Evolutionary conservation across 176 grass and related monocot species (phyloP).

Genomic region (Tuctoria greenei): DNA sequence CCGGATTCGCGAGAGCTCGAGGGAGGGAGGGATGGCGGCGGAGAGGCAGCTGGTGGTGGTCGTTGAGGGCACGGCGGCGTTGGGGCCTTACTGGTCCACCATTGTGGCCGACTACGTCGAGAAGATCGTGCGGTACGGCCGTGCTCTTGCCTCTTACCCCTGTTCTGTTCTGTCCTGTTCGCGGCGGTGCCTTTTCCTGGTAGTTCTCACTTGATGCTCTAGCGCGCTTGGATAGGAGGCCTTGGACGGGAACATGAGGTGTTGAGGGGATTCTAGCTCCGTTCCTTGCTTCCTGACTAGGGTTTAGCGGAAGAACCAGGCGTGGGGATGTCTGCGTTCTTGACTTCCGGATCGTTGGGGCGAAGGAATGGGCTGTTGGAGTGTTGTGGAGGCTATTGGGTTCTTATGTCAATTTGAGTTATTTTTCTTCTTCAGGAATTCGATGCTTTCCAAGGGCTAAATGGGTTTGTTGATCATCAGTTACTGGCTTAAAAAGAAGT

Average conservation of each 20-base stretch:
- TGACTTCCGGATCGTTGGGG: background rate
- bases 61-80: constrained; percentile 80
- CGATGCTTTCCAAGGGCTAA: background rate
- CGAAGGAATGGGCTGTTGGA: background rate
- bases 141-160: background rate
- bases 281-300: background rate
- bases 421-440: background rate
- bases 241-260: background rate
- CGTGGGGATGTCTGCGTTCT: background rate
- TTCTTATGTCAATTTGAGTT: background rate
- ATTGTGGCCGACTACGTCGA: constrained; percentile 74
- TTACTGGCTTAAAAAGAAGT: background rate
- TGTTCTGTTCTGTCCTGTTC: background rate
- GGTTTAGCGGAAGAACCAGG: background rate
- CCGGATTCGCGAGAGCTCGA: background rate
- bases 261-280: background rate
- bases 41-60: constrained; percentile 78
- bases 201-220: background rate
- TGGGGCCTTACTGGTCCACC: constrained; percentile 71
- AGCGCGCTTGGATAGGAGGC: background rate
- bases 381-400: background rate
- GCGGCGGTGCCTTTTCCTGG: background rate
- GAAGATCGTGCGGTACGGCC: constrained; percentile 84
- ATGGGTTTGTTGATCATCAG: background rate
- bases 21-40: background rate